phyloP scores from a whole-genome alignment of 2,329 filamentous ascomycete genomes.

The Tolypocladium pustulatum region DNA sequence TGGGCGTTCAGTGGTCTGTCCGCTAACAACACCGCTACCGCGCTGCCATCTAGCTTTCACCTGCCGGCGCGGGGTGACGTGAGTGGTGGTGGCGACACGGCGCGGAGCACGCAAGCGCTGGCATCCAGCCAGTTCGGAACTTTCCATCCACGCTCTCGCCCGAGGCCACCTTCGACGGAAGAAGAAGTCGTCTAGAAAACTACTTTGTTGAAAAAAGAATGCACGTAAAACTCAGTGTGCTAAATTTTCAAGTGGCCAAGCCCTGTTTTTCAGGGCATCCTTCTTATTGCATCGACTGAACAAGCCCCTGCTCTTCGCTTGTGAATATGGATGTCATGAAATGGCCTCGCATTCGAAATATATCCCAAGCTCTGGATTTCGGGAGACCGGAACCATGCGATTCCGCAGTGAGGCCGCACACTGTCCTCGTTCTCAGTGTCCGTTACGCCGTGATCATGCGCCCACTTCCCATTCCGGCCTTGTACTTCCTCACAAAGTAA shows the following conservation, averaged over 20 bases:
- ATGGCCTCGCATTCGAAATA: not conserved
- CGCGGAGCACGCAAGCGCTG: not conserved
- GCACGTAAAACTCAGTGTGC: not conserved
- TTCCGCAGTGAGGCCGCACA: not conserved
- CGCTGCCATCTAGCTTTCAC: not conserved
- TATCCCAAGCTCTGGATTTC: not conserved
- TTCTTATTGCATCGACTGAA: no score
- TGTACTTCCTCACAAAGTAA: not conserved
- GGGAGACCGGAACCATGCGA: not conserved
- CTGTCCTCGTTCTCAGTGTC: not conserved
- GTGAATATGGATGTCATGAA: not conserved
- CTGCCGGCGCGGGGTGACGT: not conserved
- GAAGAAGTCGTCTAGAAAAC: not conserved
- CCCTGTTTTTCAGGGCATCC: no score
- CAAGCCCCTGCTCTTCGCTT: no score
- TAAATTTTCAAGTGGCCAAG: not conserved
- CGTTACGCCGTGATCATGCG: not conserved
- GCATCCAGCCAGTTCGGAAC: not conserved
- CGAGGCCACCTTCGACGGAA: not conserved
- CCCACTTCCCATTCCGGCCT: not conserved
- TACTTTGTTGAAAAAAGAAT: not conserved
- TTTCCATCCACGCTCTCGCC: not conserved
- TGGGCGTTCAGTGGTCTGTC: not conserved
- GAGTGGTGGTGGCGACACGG: not conserved
- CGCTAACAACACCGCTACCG: not conserved